Evolutionary conservation across 179 eudicot genomes (phyloP).

Genomic region (Amaranthus tricolor): DNA sequence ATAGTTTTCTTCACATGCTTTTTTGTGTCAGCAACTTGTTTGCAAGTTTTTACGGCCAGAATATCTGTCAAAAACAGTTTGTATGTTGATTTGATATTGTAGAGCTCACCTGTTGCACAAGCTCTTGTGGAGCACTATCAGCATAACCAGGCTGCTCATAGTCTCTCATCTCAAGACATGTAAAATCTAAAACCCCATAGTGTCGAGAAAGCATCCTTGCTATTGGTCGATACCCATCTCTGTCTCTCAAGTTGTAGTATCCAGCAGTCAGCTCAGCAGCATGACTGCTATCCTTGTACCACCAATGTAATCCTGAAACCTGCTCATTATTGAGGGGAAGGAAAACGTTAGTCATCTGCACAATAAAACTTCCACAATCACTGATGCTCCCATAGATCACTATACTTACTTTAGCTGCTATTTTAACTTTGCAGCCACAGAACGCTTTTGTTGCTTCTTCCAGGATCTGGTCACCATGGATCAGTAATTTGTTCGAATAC

Average conservation of each 20-base stretch:
- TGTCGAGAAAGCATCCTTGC: constrained; percentile 84
- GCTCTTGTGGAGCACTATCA: constrained; percentile 66
- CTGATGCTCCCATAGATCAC: background rate
- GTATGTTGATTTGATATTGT: background rate
- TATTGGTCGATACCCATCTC: constrained; percentile 80
- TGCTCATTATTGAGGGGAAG: background rate
- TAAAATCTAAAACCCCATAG: constrained; percentile 49
- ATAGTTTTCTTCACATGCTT: background rate
- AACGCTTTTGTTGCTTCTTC: constrained; percentile 85
- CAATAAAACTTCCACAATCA: background rate
- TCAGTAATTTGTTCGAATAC: constrained; percentile 75
- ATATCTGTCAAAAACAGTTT: background rate
- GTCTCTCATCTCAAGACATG: constrained; percentile 89
- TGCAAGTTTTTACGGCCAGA: background rate
- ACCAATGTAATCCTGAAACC: constrained; percentile 95
- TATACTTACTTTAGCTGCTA: constrained; percentile 61
- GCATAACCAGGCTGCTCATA: constrained; percentile 58
- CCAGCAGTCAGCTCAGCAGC: constrained; percentile 88
- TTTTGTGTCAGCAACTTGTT: background rate
- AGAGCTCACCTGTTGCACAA: constrained; percentile 70
- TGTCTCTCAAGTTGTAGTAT: constrained; percentile 62
- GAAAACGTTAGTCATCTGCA: background rate
- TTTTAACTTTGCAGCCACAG: constrained; percentile 58
- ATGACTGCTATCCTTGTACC: constrained; percentile 63
- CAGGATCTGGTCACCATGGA: constrained; percentile 80